These are phyloP conservation scores for Nephelium lappaceum DNA, from an alignment of 345 rosid genomes.

Conservation along the genomic window DNA sequence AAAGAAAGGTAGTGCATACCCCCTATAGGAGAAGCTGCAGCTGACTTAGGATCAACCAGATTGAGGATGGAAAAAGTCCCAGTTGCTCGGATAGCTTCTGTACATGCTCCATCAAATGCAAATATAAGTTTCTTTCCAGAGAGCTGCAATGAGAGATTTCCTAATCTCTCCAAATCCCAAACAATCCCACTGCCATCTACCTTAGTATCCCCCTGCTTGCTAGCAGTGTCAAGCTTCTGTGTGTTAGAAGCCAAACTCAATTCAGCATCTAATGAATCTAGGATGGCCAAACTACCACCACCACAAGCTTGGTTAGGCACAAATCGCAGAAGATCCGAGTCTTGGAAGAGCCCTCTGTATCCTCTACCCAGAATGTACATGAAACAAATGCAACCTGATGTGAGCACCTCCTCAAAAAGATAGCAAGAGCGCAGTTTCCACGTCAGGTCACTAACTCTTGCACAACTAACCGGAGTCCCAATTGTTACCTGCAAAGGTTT, in stretches of 20 bases:
- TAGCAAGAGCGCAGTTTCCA: slow-evolving; percentile 98
- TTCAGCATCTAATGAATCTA: slow-evolving; percentile 87
- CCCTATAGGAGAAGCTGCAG: slow-evolving; percentile 99
- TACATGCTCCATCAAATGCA: slow-evolving; percentile 95
- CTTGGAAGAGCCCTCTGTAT: slow-evolving; percentile 97
- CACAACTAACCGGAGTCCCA: slow-evolving; percentile 84
- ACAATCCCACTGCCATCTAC: slow-evolving; percentile 98
- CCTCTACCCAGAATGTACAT: slow-evolving; percentile 99
- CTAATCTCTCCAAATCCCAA: slow-evolving; percentile 95
- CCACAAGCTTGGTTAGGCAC: slow-evolving; percentile 99
- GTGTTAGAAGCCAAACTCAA: slow-evolving; percentile 59
- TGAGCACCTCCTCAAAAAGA: slow-evolving; percentile 98
- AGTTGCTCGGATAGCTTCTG: slow-evolving; percentile 78
- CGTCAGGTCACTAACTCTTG: slow-evolving; percentile 75
- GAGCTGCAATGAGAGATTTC: slow-evolving; percentile 84
- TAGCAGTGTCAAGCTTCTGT: slow-evolving; percentile 67
- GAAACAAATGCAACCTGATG: slow-evolving; percentile 92
- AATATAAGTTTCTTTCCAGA: slow-evolving; percentile 97
- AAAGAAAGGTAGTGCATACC: slow-evolving; percentile 47
- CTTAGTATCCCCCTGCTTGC: slow-evolving; percentile 78
- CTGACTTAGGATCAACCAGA: slow-evolving; percentile 97
- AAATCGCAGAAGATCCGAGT: slow-evolving; percentile 88
- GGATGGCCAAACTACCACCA: slow-evolving; percentile 98
- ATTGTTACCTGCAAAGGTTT: slow-evolving; percentile 91
- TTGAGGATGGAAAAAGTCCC: slow-evolving; percentile 86